Conservation (phyloP, 108 stramenopile species). For the Fistulifera pelliculosa region DNA sequence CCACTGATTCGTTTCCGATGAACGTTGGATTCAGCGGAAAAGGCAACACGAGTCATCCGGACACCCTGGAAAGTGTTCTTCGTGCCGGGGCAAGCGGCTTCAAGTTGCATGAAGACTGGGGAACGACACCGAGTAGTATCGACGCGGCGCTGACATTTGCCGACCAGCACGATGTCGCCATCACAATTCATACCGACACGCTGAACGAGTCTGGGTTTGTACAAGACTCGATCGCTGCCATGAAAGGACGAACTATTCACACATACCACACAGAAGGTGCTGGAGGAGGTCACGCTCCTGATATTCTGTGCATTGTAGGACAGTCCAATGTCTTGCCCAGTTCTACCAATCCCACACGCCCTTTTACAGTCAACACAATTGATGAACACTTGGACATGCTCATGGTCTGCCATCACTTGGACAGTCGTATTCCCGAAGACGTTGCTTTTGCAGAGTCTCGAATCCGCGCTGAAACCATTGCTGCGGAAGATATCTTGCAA, state of each 20-base stretch:
- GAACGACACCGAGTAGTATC: slow-evolving; percentile 94
- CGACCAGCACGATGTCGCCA: slow-evolving; percentile 83
- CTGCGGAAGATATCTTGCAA: slow-evolving; percentile 96
- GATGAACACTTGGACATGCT: slow-evolving; percentile 99
- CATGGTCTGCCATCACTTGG: slow-evolving; percentile 95
- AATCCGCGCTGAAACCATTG: slow-evolving; percentile 96
- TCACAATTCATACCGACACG: slow-evolving; percentile 98
- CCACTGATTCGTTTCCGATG: slow-evolving; percentile 83
- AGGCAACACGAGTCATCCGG: slow-evolving; percentile 83
- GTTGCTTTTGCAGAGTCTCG: slow-evolving; percentile 95
- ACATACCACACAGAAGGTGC: slow-evolving; percentile 91
- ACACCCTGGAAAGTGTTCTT: slow-evolving; percentile 47
- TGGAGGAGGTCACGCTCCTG: slow-evolving; percentile 95
- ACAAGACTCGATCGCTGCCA: slow-evolving; percentile 87
- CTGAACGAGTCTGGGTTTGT: slow-evolving; percentile 93
- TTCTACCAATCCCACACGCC: slow-evolving; percentile 95
- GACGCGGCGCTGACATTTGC: slow-evolving; percentile 87
- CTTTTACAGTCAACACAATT: slow-evolving; percentile 94
- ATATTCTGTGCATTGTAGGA: slow-evolving; percentile 94
- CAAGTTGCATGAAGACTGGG: slow-evolving; percentile 99
- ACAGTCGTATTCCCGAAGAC: slow-evolving; percentile 87
- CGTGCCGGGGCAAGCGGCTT: slow-evolving; percentile 88
- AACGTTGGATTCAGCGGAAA: slow-evolving; percentile 98
- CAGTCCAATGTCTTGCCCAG: slow-evolving; percentile 88
- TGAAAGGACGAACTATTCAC: slow-evolving; percentile 94